Percentiles rank a stretch among this genome's conserved stretches.
phyloP scores from a whole-genome alignment of 2,329 filamentous ascomycete species.

The Chalara sp. region DNA sequence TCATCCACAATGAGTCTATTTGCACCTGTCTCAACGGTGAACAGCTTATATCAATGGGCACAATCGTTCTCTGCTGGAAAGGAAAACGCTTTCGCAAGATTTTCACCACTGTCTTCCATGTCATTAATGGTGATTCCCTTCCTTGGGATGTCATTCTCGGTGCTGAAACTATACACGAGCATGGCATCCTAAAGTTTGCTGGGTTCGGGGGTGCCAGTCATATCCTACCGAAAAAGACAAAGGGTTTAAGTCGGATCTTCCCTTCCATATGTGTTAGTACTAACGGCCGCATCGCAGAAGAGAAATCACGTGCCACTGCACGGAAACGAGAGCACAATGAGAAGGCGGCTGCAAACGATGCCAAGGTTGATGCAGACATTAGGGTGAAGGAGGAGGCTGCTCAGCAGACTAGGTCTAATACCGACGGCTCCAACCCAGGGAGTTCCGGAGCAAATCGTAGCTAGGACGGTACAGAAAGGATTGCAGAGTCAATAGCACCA shows the following conservation, averaged over 20 bases:
- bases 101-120: no score
- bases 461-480: no score
- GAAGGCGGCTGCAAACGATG: slow-evolving; percentile 4
- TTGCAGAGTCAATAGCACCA: no score
- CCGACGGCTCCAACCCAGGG: background rate
- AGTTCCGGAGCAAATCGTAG: background rate
- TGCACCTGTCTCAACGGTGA: slow-evolving; percentile 9
- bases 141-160: slow-evolving; percentile 11
- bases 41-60: no score
- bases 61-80: slow-evolving; percentile 10
- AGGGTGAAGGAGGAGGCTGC: slow-evolving; percentile 4
- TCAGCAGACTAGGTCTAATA: background rate
- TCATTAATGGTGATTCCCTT: slow-evolving; percentile 9
- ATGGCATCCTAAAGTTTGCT: slow-evolving; percentile 9
- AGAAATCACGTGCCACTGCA: background rate
- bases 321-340: slow-evolving; percentile 2
- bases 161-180: slow-evolving; percentile 6
- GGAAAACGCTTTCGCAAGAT: slow-evolving; percentile 10
- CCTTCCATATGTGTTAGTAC: background rate
- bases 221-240: slow-evolving; percentile 10
- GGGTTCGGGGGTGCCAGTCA: slow-evolving; percentile 6
- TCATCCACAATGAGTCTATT: no score
- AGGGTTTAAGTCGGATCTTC: slow-evolving; percentile 3
- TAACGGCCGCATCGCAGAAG: slow-evolving; percentile 1
- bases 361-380: slow-evolving; percentile 6